Percentiles rank a stretch among this genome's conserved stretches.
phyloP scores from a whole-genome alignment of 768 basidiomycete genomes.

The Lactifluus echinatus region DNA sequence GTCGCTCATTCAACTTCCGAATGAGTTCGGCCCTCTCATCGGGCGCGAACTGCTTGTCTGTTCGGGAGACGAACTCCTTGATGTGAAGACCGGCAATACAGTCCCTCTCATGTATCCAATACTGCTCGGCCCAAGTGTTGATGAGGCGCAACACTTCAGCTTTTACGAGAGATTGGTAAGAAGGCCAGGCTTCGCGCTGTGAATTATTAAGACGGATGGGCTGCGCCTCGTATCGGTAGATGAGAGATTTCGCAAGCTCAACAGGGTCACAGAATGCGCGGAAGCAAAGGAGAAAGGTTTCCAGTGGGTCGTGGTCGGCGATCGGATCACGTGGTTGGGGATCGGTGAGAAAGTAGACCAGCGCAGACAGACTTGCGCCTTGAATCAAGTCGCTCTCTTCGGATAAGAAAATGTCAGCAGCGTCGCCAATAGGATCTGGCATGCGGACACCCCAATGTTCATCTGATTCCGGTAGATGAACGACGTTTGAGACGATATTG shows the following conservation, averaged over 20 bases:
- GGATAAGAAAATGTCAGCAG: not conserved
- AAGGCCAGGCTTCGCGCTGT: constrained; percentile 3
- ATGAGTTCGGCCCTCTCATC: not conserved
- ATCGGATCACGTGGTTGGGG: not conserved
- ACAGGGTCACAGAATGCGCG: constrained; percentile 11
- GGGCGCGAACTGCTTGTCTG: not conserved
- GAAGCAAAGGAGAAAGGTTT: constrained; percentile 12
- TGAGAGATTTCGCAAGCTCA: constrained; percentile 3
- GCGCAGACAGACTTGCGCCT: constrained; percentile 7
- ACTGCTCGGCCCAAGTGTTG: constrained; percentile 6
- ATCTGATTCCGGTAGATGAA: not conserved
- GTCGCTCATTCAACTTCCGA: not conserved
- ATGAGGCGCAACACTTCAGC: constrained; percentile 8
- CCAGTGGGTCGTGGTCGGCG: not conserved
- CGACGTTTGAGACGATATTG: constrained; percentile 4
- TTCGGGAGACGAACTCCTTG: not conserved
- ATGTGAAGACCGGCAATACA: constrained; percentile 10
- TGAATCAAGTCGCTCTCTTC: not conserved
- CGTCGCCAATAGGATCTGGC: constrained; percentile 1
- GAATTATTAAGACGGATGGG: not conserved
- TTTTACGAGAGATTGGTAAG: not conserved
- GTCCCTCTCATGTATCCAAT: constrained; percentile 11
- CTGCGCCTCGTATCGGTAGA: constrained; percentile 7
- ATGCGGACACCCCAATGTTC: constrained; percentile 10
- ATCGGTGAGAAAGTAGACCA: constrained; percentile 8